Conservation (phyloP, 2,329 filamentous ascomycete genomes). For the Sordariomycetes sp. region DNA sequence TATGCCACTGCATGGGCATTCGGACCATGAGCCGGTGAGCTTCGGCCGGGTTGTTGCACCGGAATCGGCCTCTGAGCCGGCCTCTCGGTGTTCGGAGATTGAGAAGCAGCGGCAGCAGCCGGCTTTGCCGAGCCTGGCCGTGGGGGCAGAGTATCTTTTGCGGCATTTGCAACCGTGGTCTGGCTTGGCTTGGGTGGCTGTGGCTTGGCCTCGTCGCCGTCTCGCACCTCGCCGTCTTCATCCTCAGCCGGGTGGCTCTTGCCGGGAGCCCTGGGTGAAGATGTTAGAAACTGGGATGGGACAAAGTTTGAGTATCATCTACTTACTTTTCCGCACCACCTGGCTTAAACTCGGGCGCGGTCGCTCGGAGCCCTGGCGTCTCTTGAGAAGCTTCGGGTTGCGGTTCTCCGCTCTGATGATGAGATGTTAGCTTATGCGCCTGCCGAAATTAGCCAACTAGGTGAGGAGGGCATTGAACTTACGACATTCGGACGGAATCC, state of each 20-base stretch:
- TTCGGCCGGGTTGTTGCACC: constrained; percentile 2
- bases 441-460: constrained; percentile 4
- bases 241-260: constrained; percentile 27
- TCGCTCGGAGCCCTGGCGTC: constrained; percentile 36
- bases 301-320: not conserved
- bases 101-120: not conserved
- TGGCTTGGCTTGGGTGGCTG: constrained; percentile 2
- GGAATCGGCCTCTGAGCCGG: not conserved
- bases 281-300: constrained; percentile 11
- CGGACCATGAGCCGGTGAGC: constrained; percentile 6
- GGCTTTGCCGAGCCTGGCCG: constrained; percentile 12
- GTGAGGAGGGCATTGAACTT: constrained; percentile 12
- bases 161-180: constrained; percentile 3
- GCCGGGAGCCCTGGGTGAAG: constrained; percentile 10
- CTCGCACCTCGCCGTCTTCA: constrained; percentile 63
- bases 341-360: constrained; percentile 53
- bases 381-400: constrained; percentile 13
- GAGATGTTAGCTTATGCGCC: constrained; percentile 7
- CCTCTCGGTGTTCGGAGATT: not conserved
- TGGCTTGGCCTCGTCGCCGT: constrained; percentile 26
- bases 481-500: constrained; percentile 56
- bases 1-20: constrained; percentile 8
- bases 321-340: constrained; percentile 21
- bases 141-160: constrained; percentile 20
- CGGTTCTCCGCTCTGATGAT: constrained; percentile 12